Base-by-base conservation (phyloP, 495 filamentous ascomycete species). In the Penicillium angulare region DNA sequence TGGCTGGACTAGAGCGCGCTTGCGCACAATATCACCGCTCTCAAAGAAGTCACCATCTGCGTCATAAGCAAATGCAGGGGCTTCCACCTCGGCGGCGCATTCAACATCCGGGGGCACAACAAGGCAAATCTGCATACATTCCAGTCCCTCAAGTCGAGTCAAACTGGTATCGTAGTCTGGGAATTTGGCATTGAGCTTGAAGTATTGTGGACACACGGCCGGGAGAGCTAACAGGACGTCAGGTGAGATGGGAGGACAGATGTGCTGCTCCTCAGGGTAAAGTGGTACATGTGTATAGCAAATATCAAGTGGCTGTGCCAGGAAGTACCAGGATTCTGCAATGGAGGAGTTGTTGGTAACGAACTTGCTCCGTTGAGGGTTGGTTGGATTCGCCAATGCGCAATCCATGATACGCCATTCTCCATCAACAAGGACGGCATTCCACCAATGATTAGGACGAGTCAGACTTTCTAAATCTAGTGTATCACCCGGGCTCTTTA, bases 381-480 rank as follows among this genome's bases (percentile, higher is more conserved):
- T 89, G 0, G 92, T 95, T 24, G 93, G 91, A 49, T 84, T 89
- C 20, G 95, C 90, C 24, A 99, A 77, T 16, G 90, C 90, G 60
- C 89, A 95, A 66, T 99, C 93, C 80, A 99, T 92, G 51, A 97
- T 85, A 40, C 93, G 86, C 93, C 93, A 99, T 68, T 96, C 89
- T 13, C 88, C 86, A 60, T 99, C 95, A 9, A 96, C 85, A 31
- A 96, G 70, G 3, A 99, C 91, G 1, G 90, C 86, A 60, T 99
- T 99, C 93, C 93, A 99, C 87, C 89, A 97, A 75, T 99, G 93
- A 57, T 99, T 99, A 7, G 92, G 81, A 29, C 86, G 83, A 47
- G 87, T 82, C 12, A 86, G 79, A 38, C 68, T 71, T 40, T 85
- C 86, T 20, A 88, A 69, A 27, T 97, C 92, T 13, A 90, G 77